A percentile compares a stretch with the other conserved stretches of the same genome.
These are phyloP conservation scores for Fusarium armeniacum DNA, from an alignment of 2,329 filamentous ascomycete genomes.

Conservation along the genomic window DNA sequence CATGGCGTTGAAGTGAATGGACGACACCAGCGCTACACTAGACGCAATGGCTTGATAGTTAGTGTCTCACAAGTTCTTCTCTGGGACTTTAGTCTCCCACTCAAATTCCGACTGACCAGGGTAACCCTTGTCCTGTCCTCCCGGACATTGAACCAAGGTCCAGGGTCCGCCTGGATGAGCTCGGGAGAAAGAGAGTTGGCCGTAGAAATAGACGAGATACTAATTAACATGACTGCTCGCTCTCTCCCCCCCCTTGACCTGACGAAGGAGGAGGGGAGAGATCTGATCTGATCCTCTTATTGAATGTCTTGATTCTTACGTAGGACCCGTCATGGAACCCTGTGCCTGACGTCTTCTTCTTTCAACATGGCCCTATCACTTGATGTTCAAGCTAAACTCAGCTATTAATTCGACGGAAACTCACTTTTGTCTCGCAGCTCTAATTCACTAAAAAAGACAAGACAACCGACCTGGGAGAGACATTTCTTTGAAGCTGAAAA, in stretches of 20 bases:
- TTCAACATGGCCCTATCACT: conserved; percentile 26
- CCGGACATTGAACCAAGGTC: conserved; percentile 26
- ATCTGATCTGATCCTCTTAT: conserved; percentile 18
- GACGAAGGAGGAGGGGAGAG: background rate
- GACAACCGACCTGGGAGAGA: conserved; percentile 7
- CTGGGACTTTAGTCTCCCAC: conserved; percentile 21
- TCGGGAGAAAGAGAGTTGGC: conserved; percentile 6
- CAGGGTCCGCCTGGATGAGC: conserved; percentile 18
- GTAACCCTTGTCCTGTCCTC: conserved; percentile 29
- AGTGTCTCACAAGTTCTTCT: conserved; percentile 45
- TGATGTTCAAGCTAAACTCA: conserved; percentile 6
- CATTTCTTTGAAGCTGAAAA: conserved; percentile 20
- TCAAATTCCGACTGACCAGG: conserved; percentile 46
- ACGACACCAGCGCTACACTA: conserved; percentile 39
- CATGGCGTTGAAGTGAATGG: conserved; percentile 12
- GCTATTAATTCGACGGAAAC: conserved; percentile 1
- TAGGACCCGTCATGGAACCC: conserved; percentile 40
- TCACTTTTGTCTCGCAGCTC: background rate
- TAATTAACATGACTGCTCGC: conserved; percentile 44
- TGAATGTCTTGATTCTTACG: conserved; percentile 19
- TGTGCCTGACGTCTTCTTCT: conserved; percentile 31
- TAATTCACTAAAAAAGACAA: conserved; percentile 1
- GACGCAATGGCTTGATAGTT: conserved; percentile 41
- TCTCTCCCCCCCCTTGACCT: conserved; percentile 27
- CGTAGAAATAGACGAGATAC: conserved; percentile 34